Evolutionary conservation across 176 grass and related monocot genomes (phyloP), one percentile per base, ranked within the genome.

Genomic region (Lolium rigidum): DNA sequence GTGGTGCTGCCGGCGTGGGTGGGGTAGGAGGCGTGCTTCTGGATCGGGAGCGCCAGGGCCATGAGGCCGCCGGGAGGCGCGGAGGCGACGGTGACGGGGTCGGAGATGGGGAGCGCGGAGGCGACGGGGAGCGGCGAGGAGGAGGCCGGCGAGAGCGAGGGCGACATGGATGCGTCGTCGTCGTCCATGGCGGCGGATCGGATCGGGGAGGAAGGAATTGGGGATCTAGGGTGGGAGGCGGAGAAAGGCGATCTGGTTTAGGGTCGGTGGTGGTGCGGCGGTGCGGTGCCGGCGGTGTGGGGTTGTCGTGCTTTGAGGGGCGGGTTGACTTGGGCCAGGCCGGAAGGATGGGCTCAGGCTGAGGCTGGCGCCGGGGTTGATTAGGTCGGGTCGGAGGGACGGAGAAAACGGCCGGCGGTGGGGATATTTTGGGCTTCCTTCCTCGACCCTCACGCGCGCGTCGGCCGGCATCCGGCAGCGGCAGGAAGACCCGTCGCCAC

Each of bases 21-120:
- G 14, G 22, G 51, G 49, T 82, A 91, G 16, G 81, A 38, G 0
- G 85, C 85, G n/a, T 90, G 89, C 3, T 93, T 85, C 51, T 98
- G 91, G 90, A 96, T 94, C 74, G 94, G 92, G 75, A 96, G 84
- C 25, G 88, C 86, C 51, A 96, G 79, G 26, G 90, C 49, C 21
- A 91, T 64, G 90, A 63, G 64, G 10, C 86, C 70, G 11, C 88
- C 69, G 7, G 92, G 84, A 6, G 95, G 89, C 4, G 88, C 91
- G 6, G 95, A 61, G 62, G 83, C 82, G 72, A 86, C 79, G 12
- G 88, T 88, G 76, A 83, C 74, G 25, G 88, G 88, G 75, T 86
- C 80, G 37, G 88, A 64, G 60, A 85, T 67, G 80, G 90, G 43
- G 88, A 86, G 67, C 65, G 77, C 77, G 37, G 79, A 39, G 28